phyloP scores from a whole-genome alignment of 1,139 yeast species.

The Taiozyma sp. region DNA sequence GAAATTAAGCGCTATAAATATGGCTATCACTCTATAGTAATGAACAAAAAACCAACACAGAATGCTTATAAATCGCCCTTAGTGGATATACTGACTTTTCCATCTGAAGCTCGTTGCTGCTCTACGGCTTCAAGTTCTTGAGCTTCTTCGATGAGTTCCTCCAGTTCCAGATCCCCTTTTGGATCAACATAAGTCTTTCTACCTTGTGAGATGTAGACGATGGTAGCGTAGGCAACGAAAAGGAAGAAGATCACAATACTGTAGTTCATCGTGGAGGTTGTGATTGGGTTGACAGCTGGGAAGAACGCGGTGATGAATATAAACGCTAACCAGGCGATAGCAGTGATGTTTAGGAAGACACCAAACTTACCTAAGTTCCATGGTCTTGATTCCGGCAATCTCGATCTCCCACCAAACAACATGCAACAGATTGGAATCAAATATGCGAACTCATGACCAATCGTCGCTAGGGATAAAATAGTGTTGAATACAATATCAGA shows the following conservation, averaged over 20 bases:
- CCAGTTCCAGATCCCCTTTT: slow-evolving; percentile 6
- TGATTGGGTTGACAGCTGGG: slow-evolving; percentile 34
- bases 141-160: not conserved
- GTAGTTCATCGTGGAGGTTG: slow-evolving; percentile 33
- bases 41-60: too few species aligned
- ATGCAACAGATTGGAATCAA: slow-evolving; percentile 40
- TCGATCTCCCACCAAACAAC: slow-evolving; percentile 27
- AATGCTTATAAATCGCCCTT: not conserved
- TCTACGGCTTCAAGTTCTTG: not conserved
- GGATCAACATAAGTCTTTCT: slow-evolving; percentile 23
- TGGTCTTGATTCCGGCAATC: slow-evolving; percentile 39
- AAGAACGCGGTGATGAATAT: slow-evolving; percentile 41
- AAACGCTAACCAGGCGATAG: slow-evolving; percentile 31
- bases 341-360: slow-evolving; percentile 26
- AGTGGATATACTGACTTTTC: too few species aligned
- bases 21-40: too few species aligned
- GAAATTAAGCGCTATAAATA: too few species aligned
- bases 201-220: slow-evolving; percentile 29
- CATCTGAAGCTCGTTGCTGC: not conserved
- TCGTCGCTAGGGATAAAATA: slow-evolving; percentile 45
- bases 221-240: slow-evolving; percentile 28
- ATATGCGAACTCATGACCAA: slow-evolving; percentile 55
- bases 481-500: slow-evolving; percentile 53
- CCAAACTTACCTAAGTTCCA: slow-evolving; percentile 50
- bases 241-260: slow-evolving; percentile 34